phyloP scores from a whole-genome alignment of 2,329 filamentous ascomycete species.

The Aspergillus clavatus region DNA sequence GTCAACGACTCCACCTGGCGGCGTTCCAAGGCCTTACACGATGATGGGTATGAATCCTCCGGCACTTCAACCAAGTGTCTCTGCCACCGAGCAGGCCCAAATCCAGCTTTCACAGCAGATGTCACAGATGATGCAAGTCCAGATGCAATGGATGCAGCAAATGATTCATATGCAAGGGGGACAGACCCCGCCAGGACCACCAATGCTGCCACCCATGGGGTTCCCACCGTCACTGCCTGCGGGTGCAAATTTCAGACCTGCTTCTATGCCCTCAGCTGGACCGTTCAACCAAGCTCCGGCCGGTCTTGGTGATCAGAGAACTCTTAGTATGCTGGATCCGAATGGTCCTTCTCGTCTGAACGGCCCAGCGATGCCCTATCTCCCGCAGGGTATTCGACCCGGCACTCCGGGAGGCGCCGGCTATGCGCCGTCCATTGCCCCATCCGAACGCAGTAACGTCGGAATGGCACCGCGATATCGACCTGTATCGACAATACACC shows the following conservation, averaged over 20 bases:
- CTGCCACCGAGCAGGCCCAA: conserved; percentile 66
- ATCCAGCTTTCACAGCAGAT: conserved; percentile 79
- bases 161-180: conserved; percentile 60
- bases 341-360: conserved; percentile 41
- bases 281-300: conserved; percentile 17
- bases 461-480: conserved; percentile 86
- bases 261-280: conserved; percentile 44
- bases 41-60: conserved; percentile 28
- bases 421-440: conserved; percentile 88
- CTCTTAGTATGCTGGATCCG: conserved; percentile 81
- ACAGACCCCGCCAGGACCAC: conserved; percentile 26
- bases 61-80: conserved; percentile 37
- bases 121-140: conserved; percentile 86
- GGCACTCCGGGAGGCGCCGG: conserved; percentile 30
- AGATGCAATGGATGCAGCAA: conserved; percentile 85
- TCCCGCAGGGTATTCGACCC: conserved; percentile 24
- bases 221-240: conserved; percentile 22
- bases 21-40: conserved; percentile 36
- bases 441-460: conserved; percentile 90
- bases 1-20: conserved; percentile 21
- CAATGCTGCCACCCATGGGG: conserved; percentile 27
- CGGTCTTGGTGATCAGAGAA: conserved; percentile 46
- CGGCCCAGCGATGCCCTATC: conserved; percentile 32
- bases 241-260: conserved; percentile 38
- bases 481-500: conserved; percentile 67